These are phyloP conservation scores for Paraphaeosphaeria sporulosa DNA, from an alignment of 2,329 filamentous ascomycete species.

Conservation along the genomic window DNA sequence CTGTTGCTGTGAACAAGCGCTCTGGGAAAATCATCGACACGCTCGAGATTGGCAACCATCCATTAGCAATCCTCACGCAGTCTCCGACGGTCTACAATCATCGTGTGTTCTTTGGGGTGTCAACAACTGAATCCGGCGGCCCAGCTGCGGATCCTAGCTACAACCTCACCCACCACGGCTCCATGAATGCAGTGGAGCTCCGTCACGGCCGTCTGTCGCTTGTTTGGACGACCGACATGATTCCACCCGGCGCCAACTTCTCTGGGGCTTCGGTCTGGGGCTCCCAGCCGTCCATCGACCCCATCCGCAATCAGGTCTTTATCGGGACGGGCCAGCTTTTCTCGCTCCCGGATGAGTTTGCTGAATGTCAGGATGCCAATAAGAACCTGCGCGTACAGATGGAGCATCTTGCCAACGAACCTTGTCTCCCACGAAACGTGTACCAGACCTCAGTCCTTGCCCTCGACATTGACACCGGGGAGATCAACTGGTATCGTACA, in stretches of 20 bases:
- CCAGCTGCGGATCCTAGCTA: constrained; percentile 11
- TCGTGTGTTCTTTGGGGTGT: constrained; percentile 5
- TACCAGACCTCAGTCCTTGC: constrained; percentile 16
- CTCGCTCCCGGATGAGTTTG: constrained; percentile 8
- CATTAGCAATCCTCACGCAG: constrained; percentile 3
- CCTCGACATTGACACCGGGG: constrained; percentile 10
- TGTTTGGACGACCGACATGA: constrained; percentile 12
- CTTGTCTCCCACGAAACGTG: constrained; percentile 12
- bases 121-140: neutral
- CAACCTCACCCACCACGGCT: constrained; percentile 6
- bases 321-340: constrained; percentile 12
- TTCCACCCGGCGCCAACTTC: constrained; percentile 11
- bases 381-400: constrained; percentile 5
- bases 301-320: constrained; percentile 15
- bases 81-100: constrained; percentile 10
- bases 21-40: constrained; percentile 8
- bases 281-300: constrained; percentile 14
- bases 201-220: constrained; percentile 13
- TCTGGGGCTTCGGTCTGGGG: constrained; percentile 13
- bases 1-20: neutral
- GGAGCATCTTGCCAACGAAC: constrained; percentile 15
- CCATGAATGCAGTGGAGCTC: constrained; percentile 12
- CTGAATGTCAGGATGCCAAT: constrained; percentile 9
- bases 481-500: constrained; percentile 13
- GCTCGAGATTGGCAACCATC: neutral